Percentiles rank a stretch among this genome's conserved stretches.
phyloP scores from a whole-genome alignment of 495 filamentous ascomycete genomes.

The Lasiosphaeris hirsuta region DNA sequence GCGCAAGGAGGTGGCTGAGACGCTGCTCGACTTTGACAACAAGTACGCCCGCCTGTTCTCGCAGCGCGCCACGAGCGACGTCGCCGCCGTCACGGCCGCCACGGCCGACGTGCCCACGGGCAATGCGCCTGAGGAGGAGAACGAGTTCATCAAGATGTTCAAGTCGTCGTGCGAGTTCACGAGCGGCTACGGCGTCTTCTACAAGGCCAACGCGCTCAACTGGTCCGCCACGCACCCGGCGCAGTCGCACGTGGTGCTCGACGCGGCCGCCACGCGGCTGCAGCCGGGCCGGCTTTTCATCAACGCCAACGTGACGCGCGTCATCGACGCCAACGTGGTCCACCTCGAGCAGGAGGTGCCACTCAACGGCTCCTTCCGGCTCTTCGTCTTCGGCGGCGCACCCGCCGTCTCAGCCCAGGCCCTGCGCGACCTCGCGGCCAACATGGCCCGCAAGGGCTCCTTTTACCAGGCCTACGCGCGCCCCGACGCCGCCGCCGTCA shows the following conservation, averaged over 20 bases:
- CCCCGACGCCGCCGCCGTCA: constrained; percentile 58
- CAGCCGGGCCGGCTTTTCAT: constrained; percentile 68
- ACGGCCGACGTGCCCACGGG: constrained; percentile 8
- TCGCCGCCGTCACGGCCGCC: constrained; percentile 28
- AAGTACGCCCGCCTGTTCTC: constrained; percentile 67
- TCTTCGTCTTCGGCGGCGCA: constrained; percentile 78
- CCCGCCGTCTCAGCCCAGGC: constrained; percentile 58
- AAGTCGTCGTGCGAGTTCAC: constrained; percentile 70
- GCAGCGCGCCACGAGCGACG: constrained; percentile 51
- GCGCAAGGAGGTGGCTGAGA: constrained; percentile 65
- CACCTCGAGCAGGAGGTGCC: constrained; percentile 87
- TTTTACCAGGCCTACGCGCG: constrained; percentile 67
- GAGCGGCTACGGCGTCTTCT: constrained; percentile 66
- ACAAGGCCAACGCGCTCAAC: constrained; percentile 59
- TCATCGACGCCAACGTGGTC: constrained; percentile 80
- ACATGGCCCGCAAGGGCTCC: constrained; percentile 59
- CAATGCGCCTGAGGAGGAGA: constrained; percentile 46
- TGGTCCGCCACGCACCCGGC: constrained; percentile 67
- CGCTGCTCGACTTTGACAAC: constrained; percentile 70
- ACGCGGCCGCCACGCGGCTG: constrained; percentile 55
- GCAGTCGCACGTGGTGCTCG: constrained; percentile 61
- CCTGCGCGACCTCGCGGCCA: constrained; percentile 62
- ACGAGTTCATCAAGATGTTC: constrained; percentile 70
- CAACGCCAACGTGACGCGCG: constrained; percentile 73
- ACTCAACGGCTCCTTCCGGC: constrained; percentile 79